These are phyloP conservation scores for Annulohypoxylon maeteangense DNA, from an alignment of 495 filamentous ascomycete species.

Conservation along the genomic window DNA sequence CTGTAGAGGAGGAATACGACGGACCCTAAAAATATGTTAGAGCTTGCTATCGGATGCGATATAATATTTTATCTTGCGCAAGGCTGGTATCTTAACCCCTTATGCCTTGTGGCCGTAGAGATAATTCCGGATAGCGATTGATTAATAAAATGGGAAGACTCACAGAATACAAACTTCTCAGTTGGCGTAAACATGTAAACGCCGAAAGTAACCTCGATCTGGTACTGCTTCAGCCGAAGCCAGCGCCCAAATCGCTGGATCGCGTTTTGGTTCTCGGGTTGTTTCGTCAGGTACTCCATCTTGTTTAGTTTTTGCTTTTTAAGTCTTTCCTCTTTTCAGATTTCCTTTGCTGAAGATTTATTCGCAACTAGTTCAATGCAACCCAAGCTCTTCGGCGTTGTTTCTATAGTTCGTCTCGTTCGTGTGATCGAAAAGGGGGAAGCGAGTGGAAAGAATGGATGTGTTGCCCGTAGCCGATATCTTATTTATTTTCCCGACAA, in stretches of 20 bases:
- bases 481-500: not conserved
- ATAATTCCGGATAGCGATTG: not conserved
- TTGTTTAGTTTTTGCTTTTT: not conserved
- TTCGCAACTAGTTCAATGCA: not conserved
- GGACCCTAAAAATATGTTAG: constrained; percentile 69
- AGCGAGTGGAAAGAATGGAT: not conserved
- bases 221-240: constrained; percentile 63
- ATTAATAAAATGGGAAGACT: constrained; percentile 19
- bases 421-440: constrained; percentile 4
- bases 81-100: not conserved
- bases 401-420: constrained; percentile 5
- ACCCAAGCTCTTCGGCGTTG: not conserved
- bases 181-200: constrained; percentile 62
- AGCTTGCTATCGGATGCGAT: not conserved
- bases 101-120: not conserved
- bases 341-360: not conserved
- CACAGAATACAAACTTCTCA: constrained; percentile 62
- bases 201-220: constrained; percentile 61
- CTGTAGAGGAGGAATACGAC: constrained; percentile 86
- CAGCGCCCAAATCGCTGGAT: constrained; percentile 58
- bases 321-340: constrained; percentile 1
- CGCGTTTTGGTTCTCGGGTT: constrained; percentile 48
- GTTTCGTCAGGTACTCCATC: constrained; percentile 45
- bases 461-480: not conserved
- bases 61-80: not conserved